These are phyloP conservation scores for Colletotrichum sp. DNA, from an alignment of 2,329 filamentous ascomycete genomes.

Conservation along the genomic window DNA sequence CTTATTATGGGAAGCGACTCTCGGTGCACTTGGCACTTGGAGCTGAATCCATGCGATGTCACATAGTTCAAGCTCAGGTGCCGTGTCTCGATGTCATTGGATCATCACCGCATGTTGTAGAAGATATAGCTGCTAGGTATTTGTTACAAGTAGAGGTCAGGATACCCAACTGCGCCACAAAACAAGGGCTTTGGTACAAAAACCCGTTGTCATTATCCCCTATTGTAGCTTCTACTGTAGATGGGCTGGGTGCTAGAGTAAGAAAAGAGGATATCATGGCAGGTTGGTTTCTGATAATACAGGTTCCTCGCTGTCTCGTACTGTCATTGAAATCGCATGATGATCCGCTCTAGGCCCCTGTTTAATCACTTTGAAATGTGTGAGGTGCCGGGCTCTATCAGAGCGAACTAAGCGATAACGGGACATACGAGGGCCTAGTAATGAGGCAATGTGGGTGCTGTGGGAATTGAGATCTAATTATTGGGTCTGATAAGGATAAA, in stretches of 20 bases:
- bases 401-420: neutral
- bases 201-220: neutral
- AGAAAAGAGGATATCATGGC: rapidly evolving
- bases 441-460: neutral
- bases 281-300: neutral
- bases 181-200: neutral
- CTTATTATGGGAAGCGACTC: neutral
- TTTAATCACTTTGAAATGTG: neutral
- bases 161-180: neutral
- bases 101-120: neutral
- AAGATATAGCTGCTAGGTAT: neutral
- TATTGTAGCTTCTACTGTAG: neutral
- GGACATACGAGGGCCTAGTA: neutral
- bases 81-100: neutral
- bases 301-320: neutral
- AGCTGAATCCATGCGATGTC: neutral
- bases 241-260: too few relatives aligned
- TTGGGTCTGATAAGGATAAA: neutral
- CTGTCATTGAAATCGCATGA: neutral
- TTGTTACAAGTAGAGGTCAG: neutral
- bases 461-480: neutral
- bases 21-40: neutral
- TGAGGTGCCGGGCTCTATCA: neutral
- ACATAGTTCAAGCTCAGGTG: neutral
- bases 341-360: neutral